Evolutionary conservation across 2,329 filamentous ascomycete genomes (phyloP).

Genomic region (Bipolaris oryzae): DNA sequence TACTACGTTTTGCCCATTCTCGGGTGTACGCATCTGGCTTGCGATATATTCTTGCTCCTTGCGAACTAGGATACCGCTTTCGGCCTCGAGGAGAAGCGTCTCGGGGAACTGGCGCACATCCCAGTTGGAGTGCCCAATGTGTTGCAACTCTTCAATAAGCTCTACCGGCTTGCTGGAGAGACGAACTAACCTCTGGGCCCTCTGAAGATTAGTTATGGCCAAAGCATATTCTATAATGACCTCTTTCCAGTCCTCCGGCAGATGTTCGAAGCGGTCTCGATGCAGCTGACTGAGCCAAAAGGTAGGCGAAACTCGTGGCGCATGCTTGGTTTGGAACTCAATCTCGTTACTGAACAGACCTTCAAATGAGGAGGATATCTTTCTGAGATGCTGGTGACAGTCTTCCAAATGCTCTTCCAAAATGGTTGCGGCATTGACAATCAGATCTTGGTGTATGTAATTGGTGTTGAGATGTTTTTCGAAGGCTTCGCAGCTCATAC

Average conservation of each 20-base stretch:
- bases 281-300: slow-evolving; percentile 37
- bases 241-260: slow-evolving; percentile 32
- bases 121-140: slow-evolving; percentile 64
- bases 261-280: slow-evolving; percentile 15
- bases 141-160: slow-evolving; percentile 49
- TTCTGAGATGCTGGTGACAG: slow-evolving; percentile 20
- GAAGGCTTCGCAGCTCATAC: slow-evolving; percentile 26
- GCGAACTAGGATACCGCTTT: slow-evolving; percentile 67
- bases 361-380: slow-evolving; percentile 9
- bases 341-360: slow-evolving; percentile 5
- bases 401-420: slow-evolving; percentile 17
- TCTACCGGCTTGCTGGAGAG: slow-evolving; percentile 23
- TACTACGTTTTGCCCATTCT: slow-evolving; percentile 29
- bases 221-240: slow-evolving; percentile 33
- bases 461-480: not conserved
- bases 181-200: slow-evolving; percentile 33
- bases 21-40: slow-evolving; percentile 56
- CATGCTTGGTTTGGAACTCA: slow-evolving; percentile 11
- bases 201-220: slow-evolving; percentile 37
- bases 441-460: not conserved
- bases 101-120: slow-evolving; percentile 60
- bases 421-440: not conserved
- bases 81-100: slow-evolving; percentile 67
- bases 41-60: slow-evolving; percentile 65
- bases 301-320: slow-evolving; percentile 28